A percentile compares a stretch with the other conserved stretches of the same genome.
Evolutionary conservation across 257 asterid species (phyloP).

Genomic region (Salvia splendens): DNA sequence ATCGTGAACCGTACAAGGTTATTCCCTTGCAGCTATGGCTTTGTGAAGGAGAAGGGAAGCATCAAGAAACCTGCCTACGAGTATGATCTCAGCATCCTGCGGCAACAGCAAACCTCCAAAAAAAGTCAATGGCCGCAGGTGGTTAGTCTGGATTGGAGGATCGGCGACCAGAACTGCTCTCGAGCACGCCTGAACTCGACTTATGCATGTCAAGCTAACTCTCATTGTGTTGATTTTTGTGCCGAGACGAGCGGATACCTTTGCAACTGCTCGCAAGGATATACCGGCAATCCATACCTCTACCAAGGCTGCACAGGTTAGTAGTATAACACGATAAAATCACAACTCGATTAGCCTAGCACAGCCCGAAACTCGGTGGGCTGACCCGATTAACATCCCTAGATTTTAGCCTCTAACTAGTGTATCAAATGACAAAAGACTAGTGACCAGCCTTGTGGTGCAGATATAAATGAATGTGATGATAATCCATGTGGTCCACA

Average conservation of each 20-base stretch:
- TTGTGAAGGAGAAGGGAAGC: slow-evolving; percentile 20
- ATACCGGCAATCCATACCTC: slow-evolving; percentile 33
- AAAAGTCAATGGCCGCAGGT: not conserved
- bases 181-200: not conserved
- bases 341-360: too few relatives aligned
- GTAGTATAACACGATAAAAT: not conserved
- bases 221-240: slow-evolving; percentile 6
- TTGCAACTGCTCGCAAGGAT: slow-evolving; percentile 29
- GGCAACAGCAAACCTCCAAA: not conserved
- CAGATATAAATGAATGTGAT: slow-evolving; percentile 28
- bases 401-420: too few relatives aligned
- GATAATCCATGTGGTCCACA: not conserved
- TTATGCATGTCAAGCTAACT: slow-evolving; percentile 16
- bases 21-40: slow-evolving; percentile 25
- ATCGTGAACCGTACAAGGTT: not conserved
- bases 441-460: not conserved
- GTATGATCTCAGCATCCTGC: not conserved
- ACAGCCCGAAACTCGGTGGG: too few relatives aligned
- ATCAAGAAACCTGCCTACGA: not conserved
- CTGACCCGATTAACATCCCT: too few relatives aligned
- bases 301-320: slow-evolving; percentile 26
- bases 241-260: slow-evolving; percentile 12
- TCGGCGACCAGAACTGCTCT: slow-evolving; percentile 13
- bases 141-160: slow-evolving; percentile 27
- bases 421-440: too few relatives aligned